phyloP scores from a whole-genome alignment of 192 early-diverging fungal genomes.

The Backusella sp. region DNA sequence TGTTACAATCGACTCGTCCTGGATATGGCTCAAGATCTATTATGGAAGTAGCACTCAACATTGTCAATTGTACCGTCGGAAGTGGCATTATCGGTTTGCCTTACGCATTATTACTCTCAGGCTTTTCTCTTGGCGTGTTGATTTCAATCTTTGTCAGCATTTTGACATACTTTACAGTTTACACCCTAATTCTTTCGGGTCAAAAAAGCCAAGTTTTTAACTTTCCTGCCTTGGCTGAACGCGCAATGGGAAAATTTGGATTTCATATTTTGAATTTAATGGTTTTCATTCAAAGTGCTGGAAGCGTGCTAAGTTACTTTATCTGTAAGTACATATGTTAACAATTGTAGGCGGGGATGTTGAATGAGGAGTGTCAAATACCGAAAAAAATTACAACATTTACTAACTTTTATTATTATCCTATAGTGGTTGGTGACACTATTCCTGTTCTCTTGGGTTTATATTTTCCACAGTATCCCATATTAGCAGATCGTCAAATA shows the following conservation, averaged over 20 bases:
- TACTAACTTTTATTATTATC: neutral
- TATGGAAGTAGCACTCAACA: slow-evolving; percentile 51
- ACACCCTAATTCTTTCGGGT: slow-evolving; percentile 54
- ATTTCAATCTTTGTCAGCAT: slow-evolving; percentile 45
- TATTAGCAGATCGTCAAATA: slow-evolving; percentile 32
- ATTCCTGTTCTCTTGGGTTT: slow-evolving; percentile 42
- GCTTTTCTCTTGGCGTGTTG: slow-evolving; percentile 57
- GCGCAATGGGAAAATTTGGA: slow-evolving; percentile 51
- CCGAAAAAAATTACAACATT: neutral
- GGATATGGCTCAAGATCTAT: slow-evolving; percentile 38
- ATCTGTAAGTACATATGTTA: slow-evolving; percentile 32
- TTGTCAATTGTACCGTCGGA: slow-evolving; percentile 70
- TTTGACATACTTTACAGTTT: slow-evolving; percentile 49
- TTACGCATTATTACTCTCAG: slow-evolving; percentile 59
- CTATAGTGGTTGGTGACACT: slow-evolving; percentile 46
- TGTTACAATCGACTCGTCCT: slow-evolving; percentile 28
- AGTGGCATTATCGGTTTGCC: slow-evolving; percentile 67
- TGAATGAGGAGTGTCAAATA: neutral
- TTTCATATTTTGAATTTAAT: slow-evolving; percentile 52
- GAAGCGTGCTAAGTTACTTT: slow-evolving; percentile 64
- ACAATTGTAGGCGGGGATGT: neutral
- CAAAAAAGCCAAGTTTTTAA: slow-evolving; percentile 49
- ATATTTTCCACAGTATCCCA: slow-evolving; percentile 29
- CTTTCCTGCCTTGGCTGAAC: slow-evolving; percentile 50
- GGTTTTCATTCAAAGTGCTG: slow-evolving; percentile 57